Conservation (phyloP, 345 rosid genomes). For the Salix caprea region DNA sequence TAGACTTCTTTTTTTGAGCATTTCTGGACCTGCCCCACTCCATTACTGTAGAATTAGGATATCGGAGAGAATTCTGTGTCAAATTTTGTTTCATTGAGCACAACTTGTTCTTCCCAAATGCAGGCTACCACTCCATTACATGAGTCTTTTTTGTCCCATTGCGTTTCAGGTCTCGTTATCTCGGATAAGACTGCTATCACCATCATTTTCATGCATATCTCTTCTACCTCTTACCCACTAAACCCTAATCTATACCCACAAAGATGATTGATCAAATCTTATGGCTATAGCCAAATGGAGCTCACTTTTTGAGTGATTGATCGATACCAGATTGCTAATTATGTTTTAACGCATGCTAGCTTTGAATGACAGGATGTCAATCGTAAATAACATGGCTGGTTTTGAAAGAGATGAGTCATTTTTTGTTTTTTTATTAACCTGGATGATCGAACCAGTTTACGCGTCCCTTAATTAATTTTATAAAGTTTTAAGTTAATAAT, state of each 20-base stretch:
- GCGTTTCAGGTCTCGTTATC: not conserved
- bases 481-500: too few species aligned
- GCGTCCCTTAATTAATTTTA: rapidly evolving
- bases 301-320: conserved; percentile 15
- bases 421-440: too few species aligned
- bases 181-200: conserved; percentile 8
- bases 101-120: not conserved
- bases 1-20: not conserved
- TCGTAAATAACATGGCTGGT: not conserved
- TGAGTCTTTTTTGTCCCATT: not conserved
- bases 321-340: conserved; percentile 8
- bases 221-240: not conserved
- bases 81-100: not conserved
- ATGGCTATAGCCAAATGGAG: not conserved
- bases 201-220: not conserved
- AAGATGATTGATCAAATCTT: conserved; percentile 9
- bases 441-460: too few species aligned
- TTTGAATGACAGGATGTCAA: conserved; percentile 7
- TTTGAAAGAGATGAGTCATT: conserved; percentile 14
- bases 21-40: not conserved
- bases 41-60: not conserved
- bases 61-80: not conserved
- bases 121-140: not conserved
- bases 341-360: not conserved
- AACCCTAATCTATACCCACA: not conserved